Evolutionary conservation across 768 basidiomycete genomes (phyloP).

Genomic region (Fomitopsis serialis): DNA sequence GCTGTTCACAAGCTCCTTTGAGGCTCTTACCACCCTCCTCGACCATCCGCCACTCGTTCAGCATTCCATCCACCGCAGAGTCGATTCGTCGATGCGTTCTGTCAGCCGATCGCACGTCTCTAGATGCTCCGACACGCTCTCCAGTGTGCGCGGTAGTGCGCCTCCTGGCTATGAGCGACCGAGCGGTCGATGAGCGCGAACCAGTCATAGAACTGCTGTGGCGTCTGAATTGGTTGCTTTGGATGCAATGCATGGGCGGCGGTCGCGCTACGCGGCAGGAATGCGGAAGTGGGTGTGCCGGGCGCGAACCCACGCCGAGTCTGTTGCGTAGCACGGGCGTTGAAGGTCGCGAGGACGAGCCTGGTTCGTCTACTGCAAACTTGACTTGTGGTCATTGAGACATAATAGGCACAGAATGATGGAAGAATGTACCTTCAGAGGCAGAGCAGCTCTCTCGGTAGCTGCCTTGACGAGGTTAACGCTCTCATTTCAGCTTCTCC

Average conservation of each 20-base stretch:
- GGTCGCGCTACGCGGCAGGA: conserved; percentile 6
- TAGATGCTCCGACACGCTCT: conserved; percentile 69
- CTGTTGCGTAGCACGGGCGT: conserved; percentile 33
- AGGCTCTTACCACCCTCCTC: conserved; percentile 90
- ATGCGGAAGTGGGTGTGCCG: conserved; percentile 16
- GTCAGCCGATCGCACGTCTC: conserved; percentile 72
- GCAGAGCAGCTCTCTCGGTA: conserved; percentile 56
- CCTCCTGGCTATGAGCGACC: conserved; percentile 90
- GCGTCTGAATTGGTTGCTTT: conserved; percentile 74
- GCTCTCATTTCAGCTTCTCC: conserved; percentile 62
- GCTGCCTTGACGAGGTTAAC: conserved; percentile 58
- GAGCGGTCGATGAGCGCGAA: conserved; percentile 85
- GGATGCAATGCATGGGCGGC: conserved; percentile 59
- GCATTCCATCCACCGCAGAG: conserved; percentile 70
- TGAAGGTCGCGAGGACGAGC: conserved; percentile 37
- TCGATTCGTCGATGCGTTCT: conserved; percentile 73
- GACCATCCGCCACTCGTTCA: conserved; percentile 79
- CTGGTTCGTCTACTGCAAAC: conserved; percentile 37
- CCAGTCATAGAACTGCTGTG: conserved; percentile 98
- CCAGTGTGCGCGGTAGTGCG: conserved; percentile 86
- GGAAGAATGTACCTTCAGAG: conserved; percentile 58
- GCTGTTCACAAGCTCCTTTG: conserved; percentile 84
- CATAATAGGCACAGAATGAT: not conserved
- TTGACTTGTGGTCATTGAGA: conserved; percentile 19
- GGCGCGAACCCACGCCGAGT: conserved; percentile 18